These are phyloP conservation scores for Cyanidiococcus yangmingshanensis DNA, from an alignment of 23 red algal genomes.

Conservation along the genomic window DNA sequence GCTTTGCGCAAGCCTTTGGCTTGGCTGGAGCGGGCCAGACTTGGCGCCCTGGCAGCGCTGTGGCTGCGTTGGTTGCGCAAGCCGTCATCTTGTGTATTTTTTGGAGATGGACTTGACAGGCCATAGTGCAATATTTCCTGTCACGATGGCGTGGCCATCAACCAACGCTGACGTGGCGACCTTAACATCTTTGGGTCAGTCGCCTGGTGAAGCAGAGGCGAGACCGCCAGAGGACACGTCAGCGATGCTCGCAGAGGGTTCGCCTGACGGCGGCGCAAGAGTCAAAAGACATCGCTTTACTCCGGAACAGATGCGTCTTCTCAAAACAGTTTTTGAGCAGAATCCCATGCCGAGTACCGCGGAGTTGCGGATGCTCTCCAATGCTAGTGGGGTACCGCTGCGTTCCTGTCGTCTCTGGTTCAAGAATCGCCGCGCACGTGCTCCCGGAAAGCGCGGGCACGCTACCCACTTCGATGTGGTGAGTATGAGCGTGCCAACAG, in stretches of 20 bases:
- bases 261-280: background rate
- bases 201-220: background rate
- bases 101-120: background rate
- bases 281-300: conserved; percentile 9
- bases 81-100: too few relatives aligned
- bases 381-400: background rate
- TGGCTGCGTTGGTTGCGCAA: too few relatives aligned
- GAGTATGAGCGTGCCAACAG: background rate
- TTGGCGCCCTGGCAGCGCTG: too few relatives aligned
- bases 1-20: background rate
- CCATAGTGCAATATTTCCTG: background rate
- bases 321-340: conserved; percentile 4
- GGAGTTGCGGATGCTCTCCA: background rate
- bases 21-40: too few relatives aligned
- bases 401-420: conserved; percentile 14
- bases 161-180: background rate
- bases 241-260: background rate
- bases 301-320: background rate
- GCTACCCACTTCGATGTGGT: background rate
- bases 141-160: background rate
- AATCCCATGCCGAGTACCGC: background rate
- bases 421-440: conserved; percentile 14
- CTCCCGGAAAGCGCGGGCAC: background rate
- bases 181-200: background rate
- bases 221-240: background rate